These are phyloP conservation scores for Dactylis glomerata DNA, from an alignment of 176 grass and related monocot genomes.

Conservation along the genomic window DNA sequence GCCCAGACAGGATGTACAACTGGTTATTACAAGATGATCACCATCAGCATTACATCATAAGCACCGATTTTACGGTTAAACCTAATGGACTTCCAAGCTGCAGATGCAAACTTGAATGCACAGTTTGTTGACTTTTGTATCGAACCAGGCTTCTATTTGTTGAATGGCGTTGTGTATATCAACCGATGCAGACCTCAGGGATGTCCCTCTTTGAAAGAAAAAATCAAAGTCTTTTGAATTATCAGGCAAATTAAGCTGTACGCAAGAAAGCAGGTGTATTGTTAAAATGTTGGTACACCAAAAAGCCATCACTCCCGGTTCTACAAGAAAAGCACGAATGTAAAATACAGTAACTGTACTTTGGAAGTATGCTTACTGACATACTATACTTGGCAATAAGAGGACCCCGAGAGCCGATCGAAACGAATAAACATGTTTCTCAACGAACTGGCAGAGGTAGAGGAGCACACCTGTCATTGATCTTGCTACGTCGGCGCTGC, in stretches of 20 bases:
- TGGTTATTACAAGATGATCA: neutral
- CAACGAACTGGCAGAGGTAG: neutral
- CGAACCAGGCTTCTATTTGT: neutral
- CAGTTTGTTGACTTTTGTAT: neutral
- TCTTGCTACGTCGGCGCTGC: slow-evolving; percentile 91
- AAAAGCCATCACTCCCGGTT: neutral
- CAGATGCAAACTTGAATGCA: neutral
- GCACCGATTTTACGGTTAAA: neutral
- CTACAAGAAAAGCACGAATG: neutral
- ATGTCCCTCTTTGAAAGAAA: neutral
- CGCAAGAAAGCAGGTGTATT: neutral
- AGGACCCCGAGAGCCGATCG: neutral
- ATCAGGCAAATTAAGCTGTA: neutral
- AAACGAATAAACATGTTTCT: neutral
- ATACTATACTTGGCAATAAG: neutral
- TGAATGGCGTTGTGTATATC: neutral
- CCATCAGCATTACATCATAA: neutral
- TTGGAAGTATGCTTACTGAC: neutral
- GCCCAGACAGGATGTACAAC: neutral
- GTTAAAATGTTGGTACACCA: neutral
- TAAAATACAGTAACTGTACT: neutral
- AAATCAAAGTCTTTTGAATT: neutral
- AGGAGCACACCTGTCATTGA: slow-evolving; percentile 79
- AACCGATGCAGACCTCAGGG: neutral
- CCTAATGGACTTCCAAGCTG: neutral